A percentile compares a stretch with the other conserved stretches of the same genome.
phyloP scores from a whole-genome alignment of 345 rosid species.

The Bruguiera sexangula region DNA sequence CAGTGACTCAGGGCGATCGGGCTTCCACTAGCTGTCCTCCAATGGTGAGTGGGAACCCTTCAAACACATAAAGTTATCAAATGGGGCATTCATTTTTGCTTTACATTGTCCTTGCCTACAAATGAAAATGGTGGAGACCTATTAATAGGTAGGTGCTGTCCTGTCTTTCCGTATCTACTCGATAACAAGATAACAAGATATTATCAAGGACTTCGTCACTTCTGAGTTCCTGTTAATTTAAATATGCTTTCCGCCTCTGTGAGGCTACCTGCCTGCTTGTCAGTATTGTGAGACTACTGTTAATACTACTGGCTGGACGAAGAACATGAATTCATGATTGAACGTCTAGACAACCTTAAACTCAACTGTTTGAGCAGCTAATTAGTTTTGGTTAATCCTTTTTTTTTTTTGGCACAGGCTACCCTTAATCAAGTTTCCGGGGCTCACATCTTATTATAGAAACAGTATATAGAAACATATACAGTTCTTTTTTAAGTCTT shows the following conservation, averaged over 20 bases:
- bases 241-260: neutral
- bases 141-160: neutral
- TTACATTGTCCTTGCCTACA: slow-evolving; percentile 7
- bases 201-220: neutral
- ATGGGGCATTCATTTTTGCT: neutral
- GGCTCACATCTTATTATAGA: no score
- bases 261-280: no score
- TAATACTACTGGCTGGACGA: neutral
- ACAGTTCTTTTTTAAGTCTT: no score
- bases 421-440: no score
- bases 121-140: neutral
- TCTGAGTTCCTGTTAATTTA: neutral
- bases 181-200: neutral
- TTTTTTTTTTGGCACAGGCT: neutral
- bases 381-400: neutral
- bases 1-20: neutral
- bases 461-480: no score
- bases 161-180: neutral
- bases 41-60: slow-evolving; percentile 13
- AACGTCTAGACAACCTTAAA: neutral
- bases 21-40: slow-evolving; percentile 12
- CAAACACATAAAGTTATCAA: neutral
- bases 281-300: neutral
- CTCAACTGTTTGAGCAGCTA: neutral
- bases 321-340: neutral